Conservation (phyloP, 495 filamentous ascomycete species). For the Cladorrhinum samala region DNA sequence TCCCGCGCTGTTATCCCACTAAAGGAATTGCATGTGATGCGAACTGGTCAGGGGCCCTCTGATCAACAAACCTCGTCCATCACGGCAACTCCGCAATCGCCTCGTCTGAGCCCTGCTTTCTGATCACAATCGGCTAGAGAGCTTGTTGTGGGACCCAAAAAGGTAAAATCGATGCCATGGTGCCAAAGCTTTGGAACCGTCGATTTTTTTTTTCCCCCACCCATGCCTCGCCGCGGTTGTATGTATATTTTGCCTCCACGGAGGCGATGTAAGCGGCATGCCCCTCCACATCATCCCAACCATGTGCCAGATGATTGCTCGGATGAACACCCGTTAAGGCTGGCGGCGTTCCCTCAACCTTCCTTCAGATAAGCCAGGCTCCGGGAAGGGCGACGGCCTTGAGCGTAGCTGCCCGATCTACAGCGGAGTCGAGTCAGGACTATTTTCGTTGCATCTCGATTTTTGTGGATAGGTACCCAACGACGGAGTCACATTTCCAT, state of each 20-base stretch:
- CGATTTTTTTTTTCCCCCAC: background rate
- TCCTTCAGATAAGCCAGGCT: too few species aligned
- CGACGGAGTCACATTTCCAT: too few species aligned
- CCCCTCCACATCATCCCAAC: too few species aligned
- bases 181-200: background rate
- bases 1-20: background rate
- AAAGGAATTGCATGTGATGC: conserved; percentile 1
- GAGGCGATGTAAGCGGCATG: too few species aligned
- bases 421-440: too few species aligned
- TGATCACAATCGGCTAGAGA: conserved; percentile 2
- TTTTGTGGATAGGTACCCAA: too few species aligned
- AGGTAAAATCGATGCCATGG: background rate
- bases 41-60: background rate
- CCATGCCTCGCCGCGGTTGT: background rate
- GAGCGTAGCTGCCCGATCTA: background rate
- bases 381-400: too few species aligned
- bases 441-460: background rate
- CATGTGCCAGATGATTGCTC: too few species aligned
- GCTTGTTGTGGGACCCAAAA: too few species aligned
- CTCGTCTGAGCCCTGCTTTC: background rate
- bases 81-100: background rate
- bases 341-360: too few species aligned
- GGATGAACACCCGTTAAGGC: too few species aligned
- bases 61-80: background rate
- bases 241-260: background rate